These are phyloP conservation scores for Boletus tylopilopsis DNA, from an alignment of 768 basidiomycete genomes.

Conservation along the genomic window DNA sequence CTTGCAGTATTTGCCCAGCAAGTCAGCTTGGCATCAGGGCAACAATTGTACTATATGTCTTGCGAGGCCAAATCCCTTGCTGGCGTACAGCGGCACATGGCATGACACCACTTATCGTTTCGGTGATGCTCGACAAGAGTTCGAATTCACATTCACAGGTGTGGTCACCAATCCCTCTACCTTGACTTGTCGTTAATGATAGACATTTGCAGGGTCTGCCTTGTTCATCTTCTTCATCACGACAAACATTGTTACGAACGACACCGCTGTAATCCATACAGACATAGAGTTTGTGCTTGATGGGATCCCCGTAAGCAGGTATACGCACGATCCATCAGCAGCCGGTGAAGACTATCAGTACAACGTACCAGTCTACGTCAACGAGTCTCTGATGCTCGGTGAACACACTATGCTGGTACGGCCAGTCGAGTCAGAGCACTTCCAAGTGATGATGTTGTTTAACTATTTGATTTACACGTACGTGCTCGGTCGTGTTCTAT, in stretches of 20 bases:
- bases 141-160: constrained; percentile 13
- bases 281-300: constrained; percentile 10
- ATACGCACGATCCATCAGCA: not conserved
- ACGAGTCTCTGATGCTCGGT: not conserved
- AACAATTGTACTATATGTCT: constrained; percentile 1
- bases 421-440: not conserved
- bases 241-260: constrained; percentile 3
- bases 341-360: constrained; percentile 7
- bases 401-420: constrained; percentile 6
- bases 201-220: constrained; percentile 5
- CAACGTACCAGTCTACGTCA: constrained; percentile 13
- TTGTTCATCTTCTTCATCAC: constrained; percentile 19
- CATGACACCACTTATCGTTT: constrained; percentile 8
- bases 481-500: not conserved
- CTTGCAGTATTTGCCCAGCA: constrained; percentile 9
- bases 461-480: constrained; percentile 20
- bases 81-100: constrained; percentile 15
- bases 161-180: not conserved
- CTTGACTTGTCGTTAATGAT: not conserved
- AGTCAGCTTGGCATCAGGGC: constrained; percentile 2
- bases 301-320: not conserved
- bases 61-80: not conserved
- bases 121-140: not conserved
- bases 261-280: not conserved
- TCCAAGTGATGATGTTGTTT: constrained; percentile 7